Base-by-base conservation (phyloP, 169 alveolate species). In the Eimeria sp. region DNA sequence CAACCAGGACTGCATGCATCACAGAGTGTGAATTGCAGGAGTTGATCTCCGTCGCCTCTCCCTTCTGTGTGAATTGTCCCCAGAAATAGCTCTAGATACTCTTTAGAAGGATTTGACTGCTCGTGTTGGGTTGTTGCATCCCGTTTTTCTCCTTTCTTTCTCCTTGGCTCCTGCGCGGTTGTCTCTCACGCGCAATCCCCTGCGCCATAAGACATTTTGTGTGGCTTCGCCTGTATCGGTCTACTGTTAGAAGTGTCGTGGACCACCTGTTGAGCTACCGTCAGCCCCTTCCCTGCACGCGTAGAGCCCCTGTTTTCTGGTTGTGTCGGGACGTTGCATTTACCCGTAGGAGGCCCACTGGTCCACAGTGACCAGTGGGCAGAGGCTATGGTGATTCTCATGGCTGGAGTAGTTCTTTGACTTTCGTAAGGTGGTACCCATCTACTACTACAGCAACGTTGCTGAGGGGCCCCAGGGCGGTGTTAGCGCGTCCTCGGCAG, bases 301-400 rank as follows among this genome's bases (percentile, higher is more conserved):
- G 82, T 72, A 51, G 82, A 25, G 14, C 40, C 11, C 16, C n/a
- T 72, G 47, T 67, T n/a, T 67, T 6, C 47, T 40, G 63, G 34
- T 49, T 47, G 88, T 78, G 45, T 78, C 40, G 45, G 3, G 34
- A 9, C 88, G 40, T 78, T 30, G 65, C 63, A 18, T 47, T 47
- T n/a, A 43, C 43, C 88, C 65, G 5, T 22, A 40, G 13, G 45
- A 78, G 63, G 58, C 65, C 63, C 65, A 47, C 34, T 75, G 86
- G 86, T 45, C 86, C 58, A 75, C 5, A 22, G 86, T n/a, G 88
- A 49, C 88, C 88, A 78, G 47, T 78, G 88, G 88, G 45, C 88
- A 45, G 67, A 78, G 6, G 3, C 11, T n/a, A 4, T 75, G 58
- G 63, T 78, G 57, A 20, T n/a, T n/a, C 30, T 0, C 22, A 72